These are phyloP conservation scores for Vanderwaltozyma tropicalis DNA, from an alignment of 805 yeast species.

Conservation along the genomic window DNA sequence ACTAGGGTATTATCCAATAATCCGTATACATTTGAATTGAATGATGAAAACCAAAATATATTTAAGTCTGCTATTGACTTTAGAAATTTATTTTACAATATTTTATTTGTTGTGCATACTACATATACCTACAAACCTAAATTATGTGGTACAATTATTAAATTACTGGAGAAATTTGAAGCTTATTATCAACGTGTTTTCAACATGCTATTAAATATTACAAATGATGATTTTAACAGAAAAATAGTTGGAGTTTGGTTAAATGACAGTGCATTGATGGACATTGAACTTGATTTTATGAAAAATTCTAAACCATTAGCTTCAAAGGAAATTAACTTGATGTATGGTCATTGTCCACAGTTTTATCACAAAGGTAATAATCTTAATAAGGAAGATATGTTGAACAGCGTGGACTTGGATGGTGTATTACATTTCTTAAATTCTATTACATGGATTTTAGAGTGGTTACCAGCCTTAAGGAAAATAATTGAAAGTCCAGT, in stretches of 20 bases:
- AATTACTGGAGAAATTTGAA: slow-evolving; percentile 32
- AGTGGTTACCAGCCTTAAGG: slow-evolving; percentile 50
- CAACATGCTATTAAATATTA: slow-evolving; percentile 19
- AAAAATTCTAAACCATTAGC: slow-evolving; percentile 10
- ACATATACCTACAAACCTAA: slow-evolving; percentile 40
- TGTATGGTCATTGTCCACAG: slow-evolving; percentile 22
- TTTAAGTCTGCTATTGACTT: slow-evolving; percentile 26
- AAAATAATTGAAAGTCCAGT: slow-evolving; percentile 26
- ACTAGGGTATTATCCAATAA: slow-evolving; percentile 33
- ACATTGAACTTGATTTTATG: slow-evolving; percentile 27
- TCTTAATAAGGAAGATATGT: slow-evolving; percentile 39
- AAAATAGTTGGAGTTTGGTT: slow-evolving; percentile 30
- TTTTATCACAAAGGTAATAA: slow-evolving; percentile 21
- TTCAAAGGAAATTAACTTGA: slow-evolving; percentile 21
- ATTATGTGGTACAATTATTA: slow-evolving; percentile 34
- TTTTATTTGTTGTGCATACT: slow-evolving; percentile 26
- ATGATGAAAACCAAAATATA: slow-evolving; percentile 25
- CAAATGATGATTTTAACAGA: slow-evolving; percentile 15
- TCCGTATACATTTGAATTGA: slow-evolving; percentile 28
- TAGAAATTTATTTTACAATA: slow-evolving; percentile 17
- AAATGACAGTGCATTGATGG: slow-evolving; percentile 23
- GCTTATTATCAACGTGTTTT: slow-evolving; percentile 26
- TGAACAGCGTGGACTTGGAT: slow-evolving; percentile 43
- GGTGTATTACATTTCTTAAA: slow-evolving; percentile 43
- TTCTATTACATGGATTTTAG: slow-evolving; percentile 45